Conservation (phyloP, 2,329 filamentous ascomycete species). For the Bipolaris zeicola region DNA sequence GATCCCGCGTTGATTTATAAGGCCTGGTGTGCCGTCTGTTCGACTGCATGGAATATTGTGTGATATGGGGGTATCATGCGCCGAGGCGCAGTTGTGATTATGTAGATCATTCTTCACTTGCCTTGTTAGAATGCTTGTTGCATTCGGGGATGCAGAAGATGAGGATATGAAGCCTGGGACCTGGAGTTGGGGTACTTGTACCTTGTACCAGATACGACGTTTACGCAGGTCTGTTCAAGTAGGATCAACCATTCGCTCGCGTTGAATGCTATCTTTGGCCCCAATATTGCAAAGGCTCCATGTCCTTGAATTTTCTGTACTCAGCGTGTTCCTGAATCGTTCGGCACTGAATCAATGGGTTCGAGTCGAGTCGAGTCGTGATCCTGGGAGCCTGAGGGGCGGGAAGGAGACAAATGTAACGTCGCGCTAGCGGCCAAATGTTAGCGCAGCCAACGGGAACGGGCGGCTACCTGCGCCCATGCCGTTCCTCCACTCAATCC, state of each 20-base stretch:
- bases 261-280: not conserved
- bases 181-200: not conserved
- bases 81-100: not conserved
- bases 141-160: not conserved
- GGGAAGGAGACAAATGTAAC: not conserved
- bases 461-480: slow-evolving; percentile 8
- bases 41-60: not conserved
- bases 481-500: not conserved
- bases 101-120: not conserved
- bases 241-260: not conserved
- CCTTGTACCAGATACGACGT: not conserved
- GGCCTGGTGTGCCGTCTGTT: not conserved
- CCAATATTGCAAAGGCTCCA: not conserved
- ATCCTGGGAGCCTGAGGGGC: not conserved
- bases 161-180: not conserved
- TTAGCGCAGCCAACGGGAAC: not conserved
- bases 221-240: too few species aligned
- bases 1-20: not conserved
- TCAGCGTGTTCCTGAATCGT: not conserved
- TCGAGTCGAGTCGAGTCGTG: not conserved
- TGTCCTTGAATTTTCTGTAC: not conserved
- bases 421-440: not conserved
- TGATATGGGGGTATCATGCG: not conserved
- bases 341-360: not conserved
- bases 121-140: not conserved